Base-by-base conservation (phyloP, 2,329 filamentous ascomycete species). In the Talaromyces sp. region DNA sequence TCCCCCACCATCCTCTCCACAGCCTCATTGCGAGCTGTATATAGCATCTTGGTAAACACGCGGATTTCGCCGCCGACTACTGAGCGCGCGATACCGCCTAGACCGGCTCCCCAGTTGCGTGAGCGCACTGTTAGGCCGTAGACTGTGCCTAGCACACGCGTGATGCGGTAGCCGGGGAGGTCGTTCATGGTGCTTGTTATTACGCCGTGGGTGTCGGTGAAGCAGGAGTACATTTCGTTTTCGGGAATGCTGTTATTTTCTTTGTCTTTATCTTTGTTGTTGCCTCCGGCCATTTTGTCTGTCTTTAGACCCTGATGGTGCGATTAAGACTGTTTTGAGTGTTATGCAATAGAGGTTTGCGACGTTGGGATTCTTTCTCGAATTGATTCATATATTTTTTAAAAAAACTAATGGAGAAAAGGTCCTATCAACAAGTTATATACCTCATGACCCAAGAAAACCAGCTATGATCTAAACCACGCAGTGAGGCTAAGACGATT, bases 141-240 rank as follows among this genome's bases (percentile, higher is more conserved):
- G 31, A 84, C 80, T 7, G 81, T 79, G 56, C 84, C 84, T 5
- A 86, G 78, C 1, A 84, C 80, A 55, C 76, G 76, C 37, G 80
- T 78, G 50, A 86, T 75, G 61, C 79, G 81, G 70, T 85, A 85
- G 7, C 83, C 83, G 0, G 83, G 83, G 21, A 86, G 71, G 65
- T 86, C 83, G 70, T 81, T 83, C 82, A 85, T 86, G 55, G 84
- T 86, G 0, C 81, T 81, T 0, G 82, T 85, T 62, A 86, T 80
- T 56, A 86, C 77, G 37, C 83, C 83, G 50, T 81, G 78, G 7
- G 84, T 86, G 65, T 86, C 84, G 39, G 81, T 81, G 70, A 83
- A 84, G 73, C 81, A 84, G 69, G 60, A 55, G 43, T 48, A 63
- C 63, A 63, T 62, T 50, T 64, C 46, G 46, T 62, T 61, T 17